Evolutionary conservation across 495 filamentous ascomycete species (phyloP), one percentile per base, ranked within the genome.

Genomic region (Tetracladium marchalianum): DNA sequence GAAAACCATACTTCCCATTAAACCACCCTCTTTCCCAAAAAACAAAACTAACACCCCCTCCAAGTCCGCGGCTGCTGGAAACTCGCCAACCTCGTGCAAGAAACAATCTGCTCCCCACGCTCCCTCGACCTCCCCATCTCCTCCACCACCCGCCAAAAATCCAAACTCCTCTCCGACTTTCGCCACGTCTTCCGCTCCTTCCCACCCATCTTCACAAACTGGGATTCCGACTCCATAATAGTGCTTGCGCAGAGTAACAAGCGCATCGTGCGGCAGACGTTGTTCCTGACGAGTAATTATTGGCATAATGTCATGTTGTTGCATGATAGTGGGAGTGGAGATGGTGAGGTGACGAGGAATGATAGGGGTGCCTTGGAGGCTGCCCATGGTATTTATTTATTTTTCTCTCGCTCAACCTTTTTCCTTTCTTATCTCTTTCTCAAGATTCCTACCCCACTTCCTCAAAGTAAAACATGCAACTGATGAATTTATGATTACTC

Each of bases 271-370:
- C 65, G 81, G 9, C 82, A 86, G 56, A 81, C 79, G 31, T 61
- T 87, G 11, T 85, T 85, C 49, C 62, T 85, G 17, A 77, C 72
- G 11, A 78, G 72, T 49, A 84, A 85, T 45, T 86, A 85, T 58
- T 84, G 72, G 60, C 82, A 87, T 57, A 84, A 82, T 56, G 64
- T 87, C 11, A 85, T 84, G 79, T 65, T 84, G 1, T 66, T 85
- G 10, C 75, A 84, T 45, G 72, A 72, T 1, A 71, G 74, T 34
- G 78, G 77, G 47, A 75, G 80, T 49, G 22, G 22, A 7, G 22
- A 27, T 27, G 61, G 68, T 0, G 73, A 75, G 18, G 68, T 76
- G 5, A 77, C 76, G 3, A 73, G 78, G n/a, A 80, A 84, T 53
- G 62, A 82, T 2, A 61, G 73, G 11, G 76, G 71, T 27, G 78